A percentile compares a stretch with the other conserved stretches of the same genome.
phyloP scores from a whole-genome alignment of 2,329 filamentous ascomycete genomes.

The Colletotrichum sp. region DNA sequence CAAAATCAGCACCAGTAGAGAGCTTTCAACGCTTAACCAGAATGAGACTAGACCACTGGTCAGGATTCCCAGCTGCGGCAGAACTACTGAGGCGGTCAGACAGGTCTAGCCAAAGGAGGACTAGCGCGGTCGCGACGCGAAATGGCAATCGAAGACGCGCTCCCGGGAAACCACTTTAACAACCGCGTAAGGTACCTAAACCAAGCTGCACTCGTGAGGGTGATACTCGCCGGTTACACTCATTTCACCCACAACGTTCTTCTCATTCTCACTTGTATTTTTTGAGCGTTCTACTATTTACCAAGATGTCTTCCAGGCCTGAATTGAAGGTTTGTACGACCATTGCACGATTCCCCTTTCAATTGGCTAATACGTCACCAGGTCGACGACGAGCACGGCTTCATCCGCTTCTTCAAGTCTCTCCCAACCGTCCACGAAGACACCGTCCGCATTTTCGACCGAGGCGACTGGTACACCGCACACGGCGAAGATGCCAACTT shows the following conservation, averaged over 20 bases:
- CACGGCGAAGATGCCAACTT: constrained; percentile 85
- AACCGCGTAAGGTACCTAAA: neutral
- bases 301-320: constrained; percentile 72
- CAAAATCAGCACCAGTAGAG: neutral
- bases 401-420: constrained; percentile 96
- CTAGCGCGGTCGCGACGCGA: constrained; percentile 22
- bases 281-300: neutral
- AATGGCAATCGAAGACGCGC: constrained; percentile 13
- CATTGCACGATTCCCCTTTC: constrained; percentile 1
- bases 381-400: constrained; percentile 96
- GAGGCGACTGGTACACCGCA: constrained; percentile 95
- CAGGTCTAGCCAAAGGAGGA: accelerated
- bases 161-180: constrained; percentile 11
- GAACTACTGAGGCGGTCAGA: neutral
- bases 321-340: constrained; percentile 65
- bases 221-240: neutral
- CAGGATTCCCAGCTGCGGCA: neutral
- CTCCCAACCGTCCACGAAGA: constrained; percentile 73
- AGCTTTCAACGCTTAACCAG: neutral
- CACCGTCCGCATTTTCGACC: constrained; percentile 89
- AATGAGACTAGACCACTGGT: neutral
- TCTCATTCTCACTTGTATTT: neutral
- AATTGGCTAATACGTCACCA: constrained; percentile 34
- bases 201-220: neutral
- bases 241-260: neutral